phyloP scores from a whole-genome alignment of 2,329 filamentous ascomycete species.

The Parasarocladium wereldwijsianum region DNA sequence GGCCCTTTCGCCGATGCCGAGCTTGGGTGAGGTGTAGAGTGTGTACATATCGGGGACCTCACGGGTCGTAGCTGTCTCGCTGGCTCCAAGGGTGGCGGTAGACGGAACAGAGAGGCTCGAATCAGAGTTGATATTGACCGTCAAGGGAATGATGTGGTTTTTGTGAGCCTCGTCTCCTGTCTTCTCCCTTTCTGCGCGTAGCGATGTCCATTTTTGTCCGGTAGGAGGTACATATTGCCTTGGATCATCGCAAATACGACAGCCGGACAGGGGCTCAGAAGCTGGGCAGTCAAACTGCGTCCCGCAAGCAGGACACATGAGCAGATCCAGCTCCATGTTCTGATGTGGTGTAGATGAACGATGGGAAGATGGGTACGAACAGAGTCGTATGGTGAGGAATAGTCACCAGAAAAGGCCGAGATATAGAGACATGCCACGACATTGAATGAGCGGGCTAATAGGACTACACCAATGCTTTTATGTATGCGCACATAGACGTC shows the following conservation, averaged over 20 bases:
- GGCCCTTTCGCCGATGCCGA: constrained; percentile 64
- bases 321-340: too few species aligned
- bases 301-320: constrained; percentile 55
- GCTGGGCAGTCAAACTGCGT: constrained; percentile 45
- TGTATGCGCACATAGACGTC: too few species aligned
- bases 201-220: constrained; percentile 8
- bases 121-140: too few species aligned
- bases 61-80: constrained; percentile 39
- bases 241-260: constrained; percentile 60
- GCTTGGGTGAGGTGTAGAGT: constrained; percentile 36
- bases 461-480: too few species aligned
- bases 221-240: constrained; percentile 50
- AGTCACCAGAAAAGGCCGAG: too few species aligned
- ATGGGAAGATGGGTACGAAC: too few species aligned
- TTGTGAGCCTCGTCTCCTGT: constrained; percentile 12
- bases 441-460: too few species aligned
- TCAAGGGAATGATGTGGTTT: constrained; percentile 37
- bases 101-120: constrained; percentile 32
- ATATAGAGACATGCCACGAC: too few species aligned
- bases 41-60: constrained; percentile 23
- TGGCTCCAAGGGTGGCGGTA: constrained; percentile 24
- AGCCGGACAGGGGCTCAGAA: constrained; percentile 38
- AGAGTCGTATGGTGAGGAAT: neutral
- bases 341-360: too few species aligned
- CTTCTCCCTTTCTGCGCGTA: neutral